phyloP scores from a whole-genome alignment of 140 eudicot species.

The Oenanthe javanica region DNA sequence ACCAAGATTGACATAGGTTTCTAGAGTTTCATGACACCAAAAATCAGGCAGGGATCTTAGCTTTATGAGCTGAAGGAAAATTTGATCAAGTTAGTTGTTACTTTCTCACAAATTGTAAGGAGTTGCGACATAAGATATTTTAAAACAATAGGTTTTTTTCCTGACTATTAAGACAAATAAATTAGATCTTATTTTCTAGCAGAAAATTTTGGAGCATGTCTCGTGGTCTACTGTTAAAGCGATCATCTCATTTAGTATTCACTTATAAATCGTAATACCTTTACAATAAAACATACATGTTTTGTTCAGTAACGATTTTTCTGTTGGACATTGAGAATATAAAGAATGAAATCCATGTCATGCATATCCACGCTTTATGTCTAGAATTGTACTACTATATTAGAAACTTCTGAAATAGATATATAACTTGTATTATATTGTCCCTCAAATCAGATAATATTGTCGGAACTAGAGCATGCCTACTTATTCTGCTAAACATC shows the following conservation, averaged over 20 bases:
- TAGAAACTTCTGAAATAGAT: too few relatives aligned
- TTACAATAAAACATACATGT: too few relatives aligned
- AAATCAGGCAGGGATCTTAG: slow-evolving; percentile 68
- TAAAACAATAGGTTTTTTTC: too few relatives aligned
- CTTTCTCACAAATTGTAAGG: not conserved
- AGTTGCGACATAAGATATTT: too few relatives aligned
- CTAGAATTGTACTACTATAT: too few relatives aligned
- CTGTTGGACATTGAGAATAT: not conserved
- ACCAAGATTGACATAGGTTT: slow-evolving; percentile 83
- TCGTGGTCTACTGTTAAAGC: not conserved
- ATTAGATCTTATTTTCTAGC: not conserved
- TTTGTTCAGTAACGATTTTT: too few relatives aligned
- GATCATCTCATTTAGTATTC: not conserved
- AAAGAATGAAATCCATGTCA: not conserved
- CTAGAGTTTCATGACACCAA: slow-evolving; percentile 93
- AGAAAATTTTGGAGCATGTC: not conserved
- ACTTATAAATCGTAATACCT: too few relatives aligned
- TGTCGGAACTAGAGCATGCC: not conserved
- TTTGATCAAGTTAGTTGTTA: not conserved
- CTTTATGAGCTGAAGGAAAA: slow-evolving; percentile 63
- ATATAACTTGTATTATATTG: not conserved
- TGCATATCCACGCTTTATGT: not conserved
- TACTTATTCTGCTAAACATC: not conserved
- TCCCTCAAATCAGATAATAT: too few relatives aligned
- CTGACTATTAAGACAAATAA: not conserved